Evolutionary conservation across 371 early-diverging fungal genomes (phyloP).

Genomic region (Dentiscutata heterogama): DNA sequence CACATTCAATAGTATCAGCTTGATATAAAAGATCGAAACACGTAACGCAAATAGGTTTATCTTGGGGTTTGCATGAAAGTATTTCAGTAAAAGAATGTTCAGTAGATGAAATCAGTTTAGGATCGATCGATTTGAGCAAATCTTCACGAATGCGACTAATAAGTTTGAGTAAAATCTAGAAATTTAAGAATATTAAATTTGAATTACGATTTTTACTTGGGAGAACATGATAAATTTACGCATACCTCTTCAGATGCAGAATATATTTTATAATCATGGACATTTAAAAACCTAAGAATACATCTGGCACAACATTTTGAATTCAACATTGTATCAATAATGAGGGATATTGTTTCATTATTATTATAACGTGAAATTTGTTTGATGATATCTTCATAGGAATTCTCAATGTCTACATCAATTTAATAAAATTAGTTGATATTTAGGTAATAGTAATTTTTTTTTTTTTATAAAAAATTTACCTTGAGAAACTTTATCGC

Average conservation of each 20-base stretch:
- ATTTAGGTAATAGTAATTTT: background rate
- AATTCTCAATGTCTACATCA: too few species aligned
- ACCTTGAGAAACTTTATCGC: background rate
- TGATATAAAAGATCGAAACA: constrained; percentile 42
- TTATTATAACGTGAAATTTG: background rate
- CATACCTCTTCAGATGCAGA: constrained; percentile 28
- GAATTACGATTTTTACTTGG: background rate
- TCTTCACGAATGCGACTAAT: constrained; percentile 23
- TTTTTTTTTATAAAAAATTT: background rate
- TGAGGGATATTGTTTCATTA: background rate
- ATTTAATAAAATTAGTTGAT: background rate
- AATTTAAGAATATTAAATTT: background rate
- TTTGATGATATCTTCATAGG: background rate
- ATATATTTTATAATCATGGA: constrained; percentile 28
- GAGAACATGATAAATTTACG: background rate
- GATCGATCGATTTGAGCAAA: background rate
- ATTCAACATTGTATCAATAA: constrained; percentile 26
- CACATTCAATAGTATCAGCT: constrained; percentile 29
- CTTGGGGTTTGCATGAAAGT: background rate
- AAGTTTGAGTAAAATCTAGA: constrained; percentile 26
- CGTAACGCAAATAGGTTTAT: constrained; percentile 33
- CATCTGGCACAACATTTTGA: constrained; percentile 41
- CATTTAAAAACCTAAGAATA: constrained; percentile 23
- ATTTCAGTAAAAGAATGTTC: constrained; percentile 4
- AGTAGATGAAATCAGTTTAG: background rate